Base-by-base conservation (phyloP, 176 grass and related monocot genomes). In the Rhynchospora pubera region DNA sequence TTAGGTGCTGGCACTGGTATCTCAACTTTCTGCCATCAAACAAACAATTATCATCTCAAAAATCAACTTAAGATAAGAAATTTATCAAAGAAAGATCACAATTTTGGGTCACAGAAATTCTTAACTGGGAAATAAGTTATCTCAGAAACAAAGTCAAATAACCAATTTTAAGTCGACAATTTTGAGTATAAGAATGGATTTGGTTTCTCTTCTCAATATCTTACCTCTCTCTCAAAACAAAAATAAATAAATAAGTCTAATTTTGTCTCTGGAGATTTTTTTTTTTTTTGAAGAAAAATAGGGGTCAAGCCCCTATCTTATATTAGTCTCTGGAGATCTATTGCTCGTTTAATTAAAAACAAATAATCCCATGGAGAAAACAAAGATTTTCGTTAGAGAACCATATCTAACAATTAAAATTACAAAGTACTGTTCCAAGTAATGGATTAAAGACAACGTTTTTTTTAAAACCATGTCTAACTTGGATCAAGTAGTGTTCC, bases 21-120 rank as follows among this genome's bases (percentile, higher is more conserved):
- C 51, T 95, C 90, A 32, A 90, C 88, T 85, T 87, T 78, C 93
- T 95, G 82, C 87, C n/a, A n/a, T n/a, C n/a, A n/a, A n/a, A n/a
- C n/a, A n/a, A 50, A 52, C 2, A 5, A 83, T 52, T 57, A 43
- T 66, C 44, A 60, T 69, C 7, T 30, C 58, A 7, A 70, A 5
- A 13, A 21, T 83, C 39, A 26, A n/a, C n/a, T n/a, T n/a, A n/a
- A 28, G 26, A 0, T 28, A 28, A 28, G 4, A 12, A 22, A 45
- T 39, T 23, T 19, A 59, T 47, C 7, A 65, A 12, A 7, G 2
- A 82, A 82, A 63, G 18, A 51, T 1, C 0, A 7, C 26, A 77
- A 56, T 2, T 56, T 56, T 51, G 30, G 9, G 9, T 32, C 1
- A 81, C 42, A 42, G 48, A 18, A 6, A 81, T 16, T 65, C 10